Base-by-base conservation (phyloP, 2,329 filamentous ascomycete species). In the Sphaerulina vaccinii region DNA sequence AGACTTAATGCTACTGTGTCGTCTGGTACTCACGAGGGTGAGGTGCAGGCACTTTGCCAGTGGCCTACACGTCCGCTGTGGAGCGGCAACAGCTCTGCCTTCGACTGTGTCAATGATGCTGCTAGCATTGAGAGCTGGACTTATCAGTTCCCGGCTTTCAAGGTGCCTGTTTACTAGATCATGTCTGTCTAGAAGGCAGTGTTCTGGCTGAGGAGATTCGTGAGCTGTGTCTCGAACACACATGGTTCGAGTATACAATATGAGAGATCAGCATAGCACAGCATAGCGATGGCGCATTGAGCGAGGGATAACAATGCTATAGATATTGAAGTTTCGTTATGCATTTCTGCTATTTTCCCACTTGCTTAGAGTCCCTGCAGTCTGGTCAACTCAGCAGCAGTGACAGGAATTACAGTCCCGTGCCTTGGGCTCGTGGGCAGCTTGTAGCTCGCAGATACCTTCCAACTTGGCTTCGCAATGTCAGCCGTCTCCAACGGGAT, bases 361-460 rank as follows among this genome's bases (percentile, higher is more conserved):
- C n/a, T n/a, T n/a, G n/a, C n/a, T n/a, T n/a, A n/a, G n/a, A n/a
- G n/a, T n/a, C n/a, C n/a, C n/a, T n/a, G n/a, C n/a, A n/a, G n/a
- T n/a, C 47, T 52, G 44, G 27, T 51, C 38, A 56, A 33, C 62
- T 79, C 75, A 1, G 65, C 68, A 1, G 74, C 73, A 0, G 78
- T 81, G 16, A 81, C 68, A 0, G 77, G 72, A 6, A 81, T 62
- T 3, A 81, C 78, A 0, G 78, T 81, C 13, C 79, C 79, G 52
- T 81, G 79, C 9, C 79, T 74, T 2, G 78, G 78, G 36, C 73
- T 78, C 0, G 64, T 61, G 0, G 79, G 79, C 2, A 81, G 65
- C 16, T 66, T 73, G 64, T 75, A 80, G 0, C 65, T 70, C 5
- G 58, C 56, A 0, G 78, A 73, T 0, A 80, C 70, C 32, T 68